Percentiles rank a stretch among this genome's conserved stretches.
Evolutionary conservation across 768 basidiomycete species (phyloP).

Genomic region (Auriscalpium vulgare): DNA sequence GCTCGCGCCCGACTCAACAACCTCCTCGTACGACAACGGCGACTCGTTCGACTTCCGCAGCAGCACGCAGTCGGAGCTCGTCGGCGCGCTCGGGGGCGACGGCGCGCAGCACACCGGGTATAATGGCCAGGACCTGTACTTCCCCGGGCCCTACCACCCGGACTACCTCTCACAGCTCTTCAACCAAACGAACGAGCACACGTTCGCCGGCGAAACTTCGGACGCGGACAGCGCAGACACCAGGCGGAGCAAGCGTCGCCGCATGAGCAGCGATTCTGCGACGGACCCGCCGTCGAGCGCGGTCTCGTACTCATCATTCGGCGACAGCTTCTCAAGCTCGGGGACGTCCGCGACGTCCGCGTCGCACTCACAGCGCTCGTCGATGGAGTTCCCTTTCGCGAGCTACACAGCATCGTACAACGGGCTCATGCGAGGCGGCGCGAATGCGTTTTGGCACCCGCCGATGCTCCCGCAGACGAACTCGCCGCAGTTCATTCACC

Average conservation of each 20-base stretch:
- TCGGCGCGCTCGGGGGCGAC: constrained; percentile 36
- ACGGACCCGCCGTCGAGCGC: constrained; percentile 54
- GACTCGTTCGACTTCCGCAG: constrained; percentile 25
- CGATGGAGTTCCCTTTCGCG: constrained; percentile 59
- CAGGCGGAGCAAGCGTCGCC: constrained; percentile 55
- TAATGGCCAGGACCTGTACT: constrained; percentile 28
- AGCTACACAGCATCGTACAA: constrained; percentile 42
- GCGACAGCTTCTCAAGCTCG: constrained; percentile 35
- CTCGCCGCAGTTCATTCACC: constrained; percentile 55
- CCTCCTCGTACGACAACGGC: constrained; percentile 40
- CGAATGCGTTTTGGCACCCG: constrained; percentile 66
- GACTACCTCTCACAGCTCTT: constrained; percentile 56
- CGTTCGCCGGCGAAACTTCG: constrained; percentile 38
- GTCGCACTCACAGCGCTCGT: constrained; percentile 42
- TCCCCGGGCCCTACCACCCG: constrained; percentile 69
- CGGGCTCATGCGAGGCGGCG: constrained; percentile 36
- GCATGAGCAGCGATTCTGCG: constrained; percentile 55
- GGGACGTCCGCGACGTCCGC: constrained; percentile 48
- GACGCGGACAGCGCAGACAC: constrained; percentile 31
- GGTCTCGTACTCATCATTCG: constrained; percentile 45
- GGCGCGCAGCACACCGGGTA: constrained; percentile 19
- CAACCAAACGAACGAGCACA: constrained; percentile 42
- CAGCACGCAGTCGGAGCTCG: constrained; percentile 42
- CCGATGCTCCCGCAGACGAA: constrained; percentile 50
- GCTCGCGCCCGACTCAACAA: constrained; percentile 64